Evolutionary conservation across 805 yeast species (phyloP), one percentile per base, ranked within the genome.

Genomic region (Metschnikowia kofuensis): DNA sequence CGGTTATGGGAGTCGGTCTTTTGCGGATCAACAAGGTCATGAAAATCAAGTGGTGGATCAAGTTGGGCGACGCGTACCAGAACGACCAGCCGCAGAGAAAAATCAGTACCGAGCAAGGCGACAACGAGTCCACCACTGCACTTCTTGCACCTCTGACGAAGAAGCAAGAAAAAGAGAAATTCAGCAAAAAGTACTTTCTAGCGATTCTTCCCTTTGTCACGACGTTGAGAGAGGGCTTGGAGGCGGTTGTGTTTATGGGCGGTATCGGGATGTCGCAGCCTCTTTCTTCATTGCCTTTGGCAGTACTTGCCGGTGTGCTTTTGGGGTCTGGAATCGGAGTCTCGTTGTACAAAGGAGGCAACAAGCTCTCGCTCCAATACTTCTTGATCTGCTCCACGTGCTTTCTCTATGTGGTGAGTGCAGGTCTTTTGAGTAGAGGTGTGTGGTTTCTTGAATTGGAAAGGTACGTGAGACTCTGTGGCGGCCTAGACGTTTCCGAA

Each of bases 1-100:
- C 96, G 0, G 69, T 84, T 7, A 89, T 90, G 97, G 97, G 97
- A 0, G 61, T 89, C 32, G 86, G 92, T 47, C 80, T 90, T 63
- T 72, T 90, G 52, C 75, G 96, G 53, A 79, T 90, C 63, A 88
- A 90, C 57, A 84, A 86, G 62, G 71, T 73, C 44, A 72, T 90
- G 77, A 84, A 89, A 59, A 83, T 85, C 49, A 90, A 89, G 68
- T 91, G 96, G 87, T 70, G 74, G 74, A 64, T 67, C 50, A 74
- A 74, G 52, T 61, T 73, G 44, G 75, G 76, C 2, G 72, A 71
- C 44, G 77, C 76, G 0, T 72, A 70, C 50, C 53, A 57, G 34
- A 52, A 57, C 21, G 58, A 57, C 16, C 55, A 53, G 40, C 43
- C 47, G 7, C 41, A 26, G 13, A 27, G 36, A 10, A 40, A 40